Conservation (phyloP, 2,329 filamentous ascomycete genomes). For the Phaeosphaeriaceae sp. region DNA sequence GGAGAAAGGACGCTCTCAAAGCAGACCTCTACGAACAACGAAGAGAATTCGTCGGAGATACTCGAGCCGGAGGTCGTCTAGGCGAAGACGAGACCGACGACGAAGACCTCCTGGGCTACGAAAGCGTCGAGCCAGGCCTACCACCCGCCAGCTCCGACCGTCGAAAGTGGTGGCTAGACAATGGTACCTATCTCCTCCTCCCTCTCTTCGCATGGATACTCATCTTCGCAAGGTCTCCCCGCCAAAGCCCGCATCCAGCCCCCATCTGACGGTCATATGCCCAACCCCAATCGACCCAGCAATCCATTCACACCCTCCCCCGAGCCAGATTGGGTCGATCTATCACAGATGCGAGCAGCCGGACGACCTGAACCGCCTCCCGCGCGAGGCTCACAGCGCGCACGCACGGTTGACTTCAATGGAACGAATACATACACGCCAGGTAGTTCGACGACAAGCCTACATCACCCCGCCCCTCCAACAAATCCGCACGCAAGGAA, state of each 20-base stretch:
- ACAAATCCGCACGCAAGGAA: constrained; percentile 36
- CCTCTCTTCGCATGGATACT: constrained; percentile 30
- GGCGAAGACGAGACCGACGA: constrained; percentile 69
- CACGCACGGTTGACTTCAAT: constrained; percentile 42
- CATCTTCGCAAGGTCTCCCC: constrained; percentile 64
- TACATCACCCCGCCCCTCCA: constrained; percentile 12
- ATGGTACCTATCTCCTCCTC: constrained; percentile 65
- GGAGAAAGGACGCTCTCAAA: constrained; percentile 74
- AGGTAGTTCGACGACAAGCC: constrained; percentile 27
- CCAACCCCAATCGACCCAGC: constrained; percentile 76
- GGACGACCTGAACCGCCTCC: constrained; percentile 41
- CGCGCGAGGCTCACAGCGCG: constrained; percentile 37
- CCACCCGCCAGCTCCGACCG: constrained; percentile 69
- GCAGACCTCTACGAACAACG: constrained; percentile 75
- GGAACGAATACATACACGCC: constrained; percentile 14
- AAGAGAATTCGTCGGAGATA: constrained; percentile 71
- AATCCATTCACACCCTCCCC: constrained; percentile 81
- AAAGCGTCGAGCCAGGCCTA: constrained; percentile 80
- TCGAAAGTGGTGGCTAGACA: constrained; percentile 72
- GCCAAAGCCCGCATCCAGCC: constrained; percentile 76
- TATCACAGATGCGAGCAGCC: constrained; percentile 35
- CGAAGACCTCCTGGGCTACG: constrained; percentile 82
- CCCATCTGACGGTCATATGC: constrained; percentile 67
- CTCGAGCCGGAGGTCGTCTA: constrained; percentile 62
- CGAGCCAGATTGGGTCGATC: constrained; percentile 83